Conservation (phyloP, 345 rosid genomes). For the Anastatica hierochuntica region DNA sequence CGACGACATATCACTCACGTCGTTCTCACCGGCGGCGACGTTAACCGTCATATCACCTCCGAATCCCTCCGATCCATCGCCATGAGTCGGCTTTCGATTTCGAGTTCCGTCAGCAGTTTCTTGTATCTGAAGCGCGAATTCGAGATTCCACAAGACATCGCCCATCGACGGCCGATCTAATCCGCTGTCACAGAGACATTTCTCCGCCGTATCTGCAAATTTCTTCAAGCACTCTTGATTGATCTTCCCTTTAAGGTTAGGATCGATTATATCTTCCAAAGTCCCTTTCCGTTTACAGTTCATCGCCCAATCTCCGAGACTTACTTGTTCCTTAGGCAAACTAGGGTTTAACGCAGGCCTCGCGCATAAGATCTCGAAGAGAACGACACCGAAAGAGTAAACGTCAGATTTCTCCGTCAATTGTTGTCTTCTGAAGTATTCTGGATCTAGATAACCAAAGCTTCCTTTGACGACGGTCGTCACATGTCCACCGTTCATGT, state of each 20-base stretch:
- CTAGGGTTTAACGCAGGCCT: conserved; percentile 65
- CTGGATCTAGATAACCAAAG: too few relatives aligned
- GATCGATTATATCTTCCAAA: conserved; percentile 57
- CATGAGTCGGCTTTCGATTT: conserved; percentile 1
- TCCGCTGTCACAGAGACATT: conserved; percentile 57
- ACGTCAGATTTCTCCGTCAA: too few relatives aligned
- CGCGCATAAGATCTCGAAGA: conserved; percentile 64
- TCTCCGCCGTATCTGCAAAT: conserved; percentile 55
- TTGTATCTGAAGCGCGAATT: conserved; percentile 53
- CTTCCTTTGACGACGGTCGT: conserved; percentile 84
- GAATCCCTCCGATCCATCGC: conserved; percentile 7
- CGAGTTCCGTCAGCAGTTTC: conserved; percentile 31
- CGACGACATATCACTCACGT: conserved; percentile 10
- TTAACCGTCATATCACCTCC: conserved; percentile 23
- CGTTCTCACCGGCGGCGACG: conserved; percentile 14
- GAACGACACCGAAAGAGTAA: conserved; percentile 85
- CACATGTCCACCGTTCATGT: conserved; percentile 74
- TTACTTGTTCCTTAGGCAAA: conserved; percentile 69
- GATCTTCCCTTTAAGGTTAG: conserved; percentile 40
- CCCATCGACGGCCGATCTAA: conserved; percentile 73
- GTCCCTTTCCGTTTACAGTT: conserved; percentile 40
- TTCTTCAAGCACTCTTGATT: conserved; percentile 49
- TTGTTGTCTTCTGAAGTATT: too few relatives aligned
- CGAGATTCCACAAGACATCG: conserved; percentile 74
- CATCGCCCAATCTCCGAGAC: conserved; percentile 83